phyloP scores from a whole-genome alignment of 768 basidiomycete genomes.

The Pisolithus microcarpus region DNA sequence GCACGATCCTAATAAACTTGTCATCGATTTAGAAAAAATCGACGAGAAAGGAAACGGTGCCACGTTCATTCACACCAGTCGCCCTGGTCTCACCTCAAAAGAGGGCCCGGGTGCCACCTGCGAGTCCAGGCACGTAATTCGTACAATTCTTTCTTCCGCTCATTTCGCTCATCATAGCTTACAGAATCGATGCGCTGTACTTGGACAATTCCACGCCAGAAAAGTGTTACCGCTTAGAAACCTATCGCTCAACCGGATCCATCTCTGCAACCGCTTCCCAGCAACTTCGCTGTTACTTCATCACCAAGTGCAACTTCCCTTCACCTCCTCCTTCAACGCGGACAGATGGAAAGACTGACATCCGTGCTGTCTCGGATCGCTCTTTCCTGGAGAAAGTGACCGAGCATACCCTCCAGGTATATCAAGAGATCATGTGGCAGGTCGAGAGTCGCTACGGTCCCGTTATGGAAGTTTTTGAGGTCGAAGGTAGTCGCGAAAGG shows the following conservation, averaged over 20 bases:
- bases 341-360: constrained; percentile 67
- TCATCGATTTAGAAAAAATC: constrained; percentile 93
- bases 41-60: constrained; percentile 76
- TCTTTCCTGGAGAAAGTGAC: constrained; percentile 90
- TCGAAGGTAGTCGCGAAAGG: constrained; percentile 86
- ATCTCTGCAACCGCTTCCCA: constrained; percentile 84
- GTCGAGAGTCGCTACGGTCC: constrained; percentile 83
- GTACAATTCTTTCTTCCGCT: not conserved
- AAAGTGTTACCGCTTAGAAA: constrained; percentile 88
- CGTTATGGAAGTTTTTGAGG: constrained; percentile 93
- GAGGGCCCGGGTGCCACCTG: constrained; percentile 89
- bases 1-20: constrained; percentile 81
- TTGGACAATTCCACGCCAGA: constrained; percentile 73
- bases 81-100: constrained; percentile 72
- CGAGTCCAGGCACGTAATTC: constrained; percentile 60
- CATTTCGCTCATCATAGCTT: constrained; percentile 7
- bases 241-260: constrained; percentile 85
- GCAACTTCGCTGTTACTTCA: constrained; percentile 95
- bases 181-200: constrained; percentile 84
- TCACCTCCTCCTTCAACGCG: constrained; percentile 33
- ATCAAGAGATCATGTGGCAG: constrained; percentile 82
- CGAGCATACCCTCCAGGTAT: constrained; percentile 89
- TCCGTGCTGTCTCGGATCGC: constrained; percentile 80
- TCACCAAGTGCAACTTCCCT: constrained; percentile 86
- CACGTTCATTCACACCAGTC: constrained; percentile 89